A percentile compares a stretch with the other conserved stretches of the same genome.
These are phyloP conservation scores for Cenchrus americanus DNA, from an alignment of 176 grass and related monocot species.

Conservation along the genomic window DNA sequence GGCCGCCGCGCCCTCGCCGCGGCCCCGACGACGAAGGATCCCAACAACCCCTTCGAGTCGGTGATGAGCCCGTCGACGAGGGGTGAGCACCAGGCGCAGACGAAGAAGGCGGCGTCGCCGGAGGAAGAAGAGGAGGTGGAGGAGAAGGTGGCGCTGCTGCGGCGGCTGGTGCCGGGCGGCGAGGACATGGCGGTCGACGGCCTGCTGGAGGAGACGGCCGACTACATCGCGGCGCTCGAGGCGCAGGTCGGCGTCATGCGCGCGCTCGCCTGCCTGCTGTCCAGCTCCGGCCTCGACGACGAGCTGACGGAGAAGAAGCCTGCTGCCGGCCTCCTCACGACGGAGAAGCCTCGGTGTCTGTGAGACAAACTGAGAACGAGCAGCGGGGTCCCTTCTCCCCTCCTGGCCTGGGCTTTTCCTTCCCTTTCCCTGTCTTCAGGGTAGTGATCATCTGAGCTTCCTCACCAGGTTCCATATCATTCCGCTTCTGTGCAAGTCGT, in stretches of 20 bases:
- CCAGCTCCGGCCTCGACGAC: conserved; percentile 63
- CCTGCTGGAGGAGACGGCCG: conserved; percentile 81
- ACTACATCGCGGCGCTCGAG: conserved; percentile 73
- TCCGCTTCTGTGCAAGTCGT: neutral
- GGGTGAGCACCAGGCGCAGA: neutral
- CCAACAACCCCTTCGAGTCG: neutral
- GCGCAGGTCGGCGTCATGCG: conserved; percentile 81
- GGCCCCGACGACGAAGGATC: neutral
- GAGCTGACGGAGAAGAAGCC: conserved; percentile 17
- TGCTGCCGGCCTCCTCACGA: neutral
- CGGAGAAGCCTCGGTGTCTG: conserved; percentile 20
- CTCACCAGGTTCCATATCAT: neutral
- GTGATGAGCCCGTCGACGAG: neutral
- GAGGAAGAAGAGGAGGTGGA: conserved; percentile 24
- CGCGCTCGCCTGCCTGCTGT: conserved; percentile 61
- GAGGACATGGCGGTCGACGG: conserved; percentile 62
- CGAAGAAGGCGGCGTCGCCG: neutral
- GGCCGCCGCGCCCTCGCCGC: conserved; percentile 28
- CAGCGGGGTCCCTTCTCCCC: too few relatives aligned
- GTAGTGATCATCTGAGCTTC: neutral
- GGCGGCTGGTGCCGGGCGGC: conserved; percentile 72
- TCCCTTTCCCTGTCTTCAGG: neutral
- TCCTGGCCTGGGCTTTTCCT: neutral
- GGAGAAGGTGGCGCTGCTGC: conserved; percentile 61
- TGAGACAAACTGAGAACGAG: neutral